Evolutionary conservation across 768 basidiomycete species (phyloP).

Genomic region (Mycena epipterygia): DNA sequence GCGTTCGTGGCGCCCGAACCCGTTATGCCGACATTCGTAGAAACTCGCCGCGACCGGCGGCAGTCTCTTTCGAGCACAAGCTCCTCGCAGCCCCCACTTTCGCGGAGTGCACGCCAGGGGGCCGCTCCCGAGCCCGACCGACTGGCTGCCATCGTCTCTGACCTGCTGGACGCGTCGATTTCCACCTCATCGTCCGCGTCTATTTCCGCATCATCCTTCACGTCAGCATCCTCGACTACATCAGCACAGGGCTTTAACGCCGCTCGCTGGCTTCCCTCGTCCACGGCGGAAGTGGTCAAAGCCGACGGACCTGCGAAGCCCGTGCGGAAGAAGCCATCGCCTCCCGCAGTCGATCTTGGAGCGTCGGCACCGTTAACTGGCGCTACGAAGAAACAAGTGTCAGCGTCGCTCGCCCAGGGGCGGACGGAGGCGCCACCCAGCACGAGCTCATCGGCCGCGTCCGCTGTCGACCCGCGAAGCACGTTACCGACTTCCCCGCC

Average conservation of each 20-base stretch:
- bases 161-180: neutral
- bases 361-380: neutral
- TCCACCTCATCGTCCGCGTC: neutral
- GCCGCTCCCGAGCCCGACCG: too few relatives aligned
- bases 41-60: constrained; percentile 16
- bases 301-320: neutral
- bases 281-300: neutral
- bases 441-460: too few relatives aligned
- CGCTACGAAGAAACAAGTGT: too few relatives aligned
- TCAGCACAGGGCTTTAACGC: too few relatives aligned
- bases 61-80: constrained; percentile 5
- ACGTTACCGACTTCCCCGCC: neutral
- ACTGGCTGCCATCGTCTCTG: too few relatives aligned
- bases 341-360: neutral
- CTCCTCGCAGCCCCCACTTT: neutral
- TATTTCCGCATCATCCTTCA: neutral
- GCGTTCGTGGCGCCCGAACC: constrained; percentile 7
- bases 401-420: too few relatives aligned
- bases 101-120: too few relatives aligned
- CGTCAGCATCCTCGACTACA: too few relatives aligned
- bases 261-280: neutral
- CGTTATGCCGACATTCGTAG: neutral
- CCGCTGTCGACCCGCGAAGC: too few relatives aligned
- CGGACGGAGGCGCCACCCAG: neutral
- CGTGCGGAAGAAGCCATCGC: neutral